Evolutionary conservation across 768 basidiomycete genomes (phyloP).

Genomic region (Pisolithus tinctorius): DNA sequence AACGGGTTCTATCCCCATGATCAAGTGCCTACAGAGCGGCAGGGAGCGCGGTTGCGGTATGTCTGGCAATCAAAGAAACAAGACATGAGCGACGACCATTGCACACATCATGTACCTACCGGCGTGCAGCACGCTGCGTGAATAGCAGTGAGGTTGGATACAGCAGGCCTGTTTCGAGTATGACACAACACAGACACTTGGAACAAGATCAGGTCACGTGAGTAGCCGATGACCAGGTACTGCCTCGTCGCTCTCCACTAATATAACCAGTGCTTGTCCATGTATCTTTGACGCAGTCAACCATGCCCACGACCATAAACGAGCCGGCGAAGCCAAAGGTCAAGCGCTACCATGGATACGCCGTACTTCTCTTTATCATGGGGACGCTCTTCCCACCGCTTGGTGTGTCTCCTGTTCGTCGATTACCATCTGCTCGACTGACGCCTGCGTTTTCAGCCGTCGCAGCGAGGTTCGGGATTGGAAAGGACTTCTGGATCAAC

Average conservation of each 20-base stretch:
- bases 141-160: not conserved
- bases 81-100: not conserved
- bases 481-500: constrained; percentile 88
- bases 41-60: not conserved
- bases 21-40: constrained; percentile 2
- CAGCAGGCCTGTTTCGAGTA: not conserved
- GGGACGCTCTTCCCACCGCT: constrained; percentile 91
- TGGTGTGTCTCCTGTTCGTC: constrained; percentile 40
- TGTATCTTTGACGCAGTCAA: constrained; percentile 3
- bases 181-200: not conserved
- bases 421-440: not conserved
- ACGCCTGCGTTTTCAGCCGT: constrained; percentile 51
- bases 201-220: not conserved
- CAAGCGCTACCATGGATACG: constrained; percentile 73
- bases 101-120: not conserved
- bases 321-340: constrained; percentile 52
- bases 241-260: not conserved
- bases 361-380: constrained; percentile 73
- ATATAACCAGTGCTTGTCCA: not conserved
- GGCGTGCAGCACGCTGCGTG: not conserved
- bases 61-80: not conserved
- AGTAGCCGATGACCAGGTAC: not conserved
- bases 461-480: constrained; percentile 88
- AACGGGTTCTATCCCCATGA: constrained; percentile 40
- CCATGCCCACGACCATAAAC: constrained; percentile 37